Evolutionary conservation across 257 asterid species (phyloP), one percentile per base, ranked within the genome.

Genomic region (Plantago ovata): DNA sequence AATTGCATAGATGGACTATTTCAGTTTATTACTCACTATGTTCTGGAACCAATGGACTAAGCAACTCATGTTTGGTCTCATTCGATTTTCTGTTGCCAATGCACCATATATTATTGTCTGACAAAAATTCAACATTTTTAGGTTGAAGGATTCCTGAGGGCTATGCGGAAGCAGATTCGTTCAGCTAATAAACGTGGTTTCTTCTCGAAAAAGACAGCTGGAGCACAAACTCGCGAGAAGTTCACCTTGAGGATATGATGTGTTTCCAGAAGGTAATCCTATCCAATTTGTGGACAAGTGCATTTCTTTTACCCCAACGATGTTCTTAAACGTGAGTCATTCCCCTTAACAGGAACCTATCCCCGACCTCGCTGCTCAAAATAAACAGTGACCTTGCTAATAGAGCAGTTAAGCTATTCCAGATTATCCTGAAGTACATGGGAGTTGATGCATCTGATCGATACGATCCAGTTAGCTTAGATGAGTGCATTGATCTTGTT

Each of bases 111-210:
- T 32, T 16, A 41, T 21, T 61, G 46, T 69, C 33, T 61, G 61
- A 42, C 56, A 46, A 18, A 48, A 6, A 4, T 12, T 20, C 20
- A 14, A 15, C 33, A 9, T n/a, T n/a, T 44, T 51, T 64, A 89
- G 99, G 99, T 89, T 53, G 99, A 93, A 71, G 97, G 81, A 4
- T 93, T 93, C 70, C 66, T 93, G 79, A 93, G 84, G 81, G 96
- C 96, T 24, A 93, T 93, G 99, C 96, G 83, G 72, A 93, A 86
- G 81, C 96, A 93, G 82, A 83, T 84, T 44, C 79, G 76, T 61
- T 82, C 96, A 50, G 86, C 84, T 46, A 87, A 94, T 60, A 93
- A 85, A 68, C 89, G 97, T 33, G 68, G 97, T 68, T 93, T 93
- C 80, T 93, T 93, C 78, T 81, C 94, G 44, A 93, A 89, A 74